Evolutionary conservation across 2,329 filamentous ascomycete species (phyloP), one percentile per base, ranked within the genome.

Genomic region (Daldinia sp.): DNA sequence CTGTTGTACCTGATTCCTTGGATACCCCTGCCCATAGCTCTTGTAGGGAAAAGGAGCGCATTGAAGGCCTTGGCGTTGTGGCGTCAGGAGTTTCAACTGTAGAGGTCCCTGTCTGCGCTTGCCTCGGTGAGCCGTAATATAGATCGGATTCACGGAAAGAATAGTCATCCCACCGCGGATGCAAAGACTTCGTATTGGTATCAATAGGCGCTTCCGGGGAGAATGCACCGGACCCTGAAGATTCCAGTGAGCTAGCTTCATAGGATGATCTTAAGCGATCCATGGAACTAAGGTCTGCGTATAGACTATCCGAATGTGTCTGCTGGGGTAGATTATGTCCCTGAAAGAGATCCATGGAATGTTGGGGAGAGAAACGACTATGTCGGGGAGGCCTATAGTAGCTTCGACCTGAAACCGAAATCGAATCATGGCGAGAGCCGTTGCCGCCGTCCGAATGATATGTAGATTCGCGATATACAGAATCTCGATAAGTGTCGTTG

Each of bases 141-240:
- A 77, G 62, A 45, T 78, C 76, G 0, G 73, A 71, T 54, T 78
- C 77, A 9, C 76, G 72, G 17, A 78, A 74, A 0, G 76, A 77
- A 37, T 78, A 78, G 52, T 78, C 76, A 6, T 71, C 70, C 53
- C 71, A 72, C 6, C 70, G 60, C 21, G 71, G 70, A 19, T 70
- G 71, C 11, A 74, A 61, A 2, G 66, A 58, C 3, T 34, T 54
- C 63, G 65, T 7, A 62, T 63, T 3, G 61, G 64, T 2, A 57
- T 57, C 29, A 43, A 13, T 41, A 15, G 1, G 62, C 34, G 17
- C 19, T 34, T 17, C 43, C 10, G 43, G 64, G 60, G n/a, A 41
- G 13, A 19, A 23, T 13, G 37, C 13, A 5, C 19, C 37, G n/a
- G 17, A 21, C 10, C 9, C 37, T 3, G 19, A 41, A 41, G 37